Evolutionary conservation across 805 yeast species (phyloP), one percentile per base, ranked within the genome.

Genomic region (Lipomyces mesembrius): DNA sequence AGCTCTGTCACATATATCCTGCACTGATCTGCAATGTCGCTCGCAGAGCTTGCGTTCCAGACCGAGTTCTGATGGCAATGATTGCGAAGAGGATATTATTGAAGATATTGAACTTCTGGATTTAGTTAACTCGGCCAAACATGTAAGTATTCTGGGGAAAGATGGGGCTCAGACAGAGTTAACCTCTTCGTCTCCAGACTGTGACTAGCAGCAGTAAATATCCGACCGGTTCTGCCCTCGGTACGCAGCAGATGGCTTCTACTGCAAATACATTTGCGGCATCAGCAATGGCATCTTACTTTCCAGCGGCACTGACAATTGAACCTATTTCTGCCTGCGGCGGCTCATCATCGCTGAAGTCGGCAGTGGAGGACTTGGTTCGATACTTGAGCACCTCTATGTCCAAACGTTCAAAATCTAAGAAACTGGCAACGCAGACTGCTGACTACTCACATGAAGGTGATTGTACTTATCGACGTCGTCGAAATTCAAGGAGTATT

Each of bases 261-360:
- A 43, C 9, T n/a, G 22, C 49, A 43, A n/a, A 17, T n/a, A 7
- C 49, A n/a, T 8, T 43, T 17, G 49, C 49, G 49, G 49, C 49
- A 43, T 43, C 49, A 43, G 49, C 49, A 43, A 17, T 43, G 49
- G 49, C 49, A n/a, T 43, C 49, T n/a, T 43, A 43, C 49, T 43
- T n/a, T 43, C 49, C 49, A n/a, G 22, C 49, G 22, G 20, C 49
- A 5, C 5, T 43, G 49, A 43, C 49, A 43, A 43, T 43, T n/a
- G 49, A 43, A 17, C 22, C 20, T 2, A 43, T 43, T 2, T 43
- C 49, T 8, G 14, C 49, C 1, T 17, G 22, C 9, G 49, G 49
- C 22, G 22, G 49, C 49, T 43, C 49, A 43, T 43, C 49, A 17
- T n/a, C 49, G 9, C 9, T 43, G 49, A 43, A 43, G 11, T 43